These are phyloP conservation scores for Hibiscus trionum DNA, from an alignment of 345 rosid genomes.

Conservation along the genomic window DNA sequence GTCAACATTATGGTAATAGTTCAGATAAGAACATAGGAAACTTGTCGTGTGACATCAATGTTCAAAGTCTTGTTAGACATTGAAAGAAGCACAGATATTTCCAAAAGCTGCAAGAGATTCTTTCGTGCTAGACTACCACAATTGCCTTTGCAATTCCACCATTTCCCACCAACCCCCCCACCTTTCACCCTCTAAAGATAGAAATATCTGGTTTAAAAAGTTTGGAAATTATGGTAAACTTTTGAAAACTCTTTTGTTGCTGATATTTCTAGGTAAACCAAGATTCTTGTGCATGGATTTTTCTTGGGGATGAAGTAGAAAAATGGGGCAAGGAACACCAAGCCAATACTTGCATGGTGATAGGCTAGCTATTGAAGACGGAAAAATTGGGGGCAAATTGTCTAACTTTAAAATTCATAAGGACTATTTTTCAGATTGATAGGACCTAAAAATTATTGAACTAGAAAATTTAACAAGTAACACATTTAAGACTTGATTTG, in stretches of 20 bases:
- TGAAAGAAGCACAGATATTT: background rate
- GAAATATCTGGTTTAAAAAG: background rate
- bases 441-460: too few relatives aligned
- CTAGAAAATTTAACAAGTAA: too few relatives aligned
- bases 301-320: background rate
- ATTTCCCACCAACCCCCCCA: slow-evolving; percentile 15
- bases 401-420: too few relatives aligned
- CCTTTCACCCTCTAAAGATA: background rate
- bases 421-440: too few relatives aligned
- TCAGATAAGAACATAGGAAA: slow-evolving; percentile 2
- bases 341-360: too few relatives aligned
- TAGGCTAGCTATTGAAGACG: too few relatives aligned
- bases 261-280: background rate
- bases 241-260: background rate
- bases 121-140: background rate
- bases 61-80: slow-evolving; percentile 14
- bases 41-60: background rate
- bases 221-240: background rate
- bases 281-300: background rate
- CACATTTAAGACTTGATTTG: too few relatives aligned
- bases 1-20: slow-evolving; percentile 6
- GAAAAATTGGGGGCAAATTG: too few relatives aligned
- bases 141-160: slow-evolving; percentile 2
- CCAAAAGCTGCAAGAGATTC: slow-evolving; percentile 7
- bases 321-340: background rate